Evolutionary conservation across 306 rosid genomes (phyloP).

Genomic region (Vicia sativa): DNA sequence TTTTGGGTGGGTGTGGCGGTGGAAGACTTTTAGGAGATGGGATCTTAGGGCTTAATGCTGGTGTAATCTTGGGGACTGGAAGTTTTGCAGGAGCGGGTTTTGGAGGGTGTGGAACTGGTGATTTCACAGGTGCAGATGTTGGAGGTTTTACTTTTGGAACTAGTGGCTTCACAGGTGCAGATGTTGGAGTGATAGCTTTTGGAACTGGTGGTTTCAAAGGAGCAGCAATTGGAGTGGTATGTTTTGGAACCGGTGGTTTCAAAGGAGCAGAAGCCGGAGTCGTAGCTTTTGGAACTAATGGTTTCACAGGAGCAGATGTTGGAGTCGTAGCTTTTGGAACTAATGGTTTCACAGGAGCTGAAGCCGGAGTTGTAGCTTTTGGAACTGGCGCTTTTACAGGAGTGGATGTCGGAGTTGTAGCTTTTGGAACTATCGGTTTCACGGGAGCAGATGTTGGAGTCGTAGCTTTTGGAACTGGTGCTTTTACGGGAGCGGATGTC

Average conservation of each 20-base stretch:
- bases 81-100: constrained; percentile 32
- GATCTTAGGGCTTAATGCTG: constrained; percentile 50
- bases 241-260: constrained; percentile 13
- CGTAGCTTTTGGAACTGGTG: not conserved
- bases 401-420: constrained; percentile 7
- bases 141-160: constrained; percentile 30
- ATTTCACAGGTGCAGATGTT: constrained; percentile 26
- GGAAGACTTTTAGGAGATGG: constrained; percentile 57
- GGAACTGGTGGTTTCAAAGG: constrained; percentile 26
- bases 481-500: constrained; percentile 5
- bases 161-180: constrained; percentile 34
- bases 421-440: constrained; percentile 7
- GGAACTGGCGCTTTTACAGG: constrained; percentile 26
- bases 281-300: not conserved
- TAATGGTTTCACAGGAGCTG: constrained; percentile 1
- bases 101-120: constrained; percentile 45
- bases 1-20: constrained; percentile 60
- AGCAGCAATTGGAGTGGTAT: constrained; percentile 12
- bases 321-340: not conserved
- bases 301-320: constrained; percentile 17
- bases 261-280: constrained; percentile 25
- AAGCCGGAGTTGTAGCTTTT: not conserved
- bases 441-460: constrained; percentile 23
- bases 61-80: constrained; percentile 53
- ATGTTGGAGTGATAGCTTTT: not conserved